phyloP scores from a whole-genome alignment of 192 early-diverging fungal genomes.

The Backusella luteola region DNA sequence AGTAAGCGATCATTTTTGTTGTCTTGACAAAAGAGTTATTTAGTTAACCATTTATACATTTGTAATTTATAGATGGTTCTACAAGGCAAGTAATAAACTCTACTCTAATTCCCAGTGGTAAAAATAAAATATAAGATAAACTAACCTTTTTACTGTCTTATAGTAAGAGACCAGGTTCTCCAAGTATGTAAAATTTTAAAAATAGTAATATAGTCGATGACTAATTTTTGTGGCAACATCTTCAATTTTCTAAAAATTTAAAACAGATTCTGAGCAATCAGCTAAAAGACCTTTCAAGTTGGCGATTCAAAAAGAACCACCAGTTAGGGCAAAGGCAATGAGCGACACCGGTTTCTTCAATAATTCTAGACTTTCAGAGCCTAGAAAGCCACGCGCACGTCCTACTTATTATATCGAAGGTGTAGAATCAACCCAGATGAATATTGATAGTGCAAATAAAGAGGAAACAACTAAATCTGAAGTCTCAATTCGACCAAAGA shows the following conservation, averaged over 20 bases:
- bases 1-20: neutral
- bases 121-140: neutral
- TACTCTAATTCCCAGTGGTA: neutral
- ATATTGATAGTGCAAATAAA: neutral
- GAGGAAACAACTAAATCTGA: neutral
- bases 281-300: neutral
- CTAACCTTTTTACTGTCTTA: neutral
- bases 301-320: slow-evolving; percentile 13
- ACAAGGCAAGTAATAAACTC: neutral
- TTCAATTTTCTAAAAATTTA: neutral
- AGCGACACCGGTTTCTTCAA: neutral
- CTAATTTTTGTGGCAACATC: neutral
- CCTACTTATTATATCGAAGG: neutral
- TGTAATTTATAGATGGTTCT: neutral
- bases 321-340: neutral
- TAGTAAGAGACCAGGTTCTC: neutral
- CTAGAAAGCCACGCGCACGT: neutral
- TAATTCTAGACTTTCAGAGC: neutral
- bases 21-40: neutral
- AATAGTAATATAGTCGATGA: neutral
- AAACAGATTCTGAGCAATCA: neutral
- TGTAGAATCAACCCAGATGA: neutral
- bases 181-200: neutral
- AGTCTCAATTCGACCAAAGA: neutral
- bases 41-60: neutral